A percentile compares a stretch with the other conserved stretches of the same genome.
Conservation (phyloP, 1,284 basidiomycete species). For the Vanrija sp. region DNA sequence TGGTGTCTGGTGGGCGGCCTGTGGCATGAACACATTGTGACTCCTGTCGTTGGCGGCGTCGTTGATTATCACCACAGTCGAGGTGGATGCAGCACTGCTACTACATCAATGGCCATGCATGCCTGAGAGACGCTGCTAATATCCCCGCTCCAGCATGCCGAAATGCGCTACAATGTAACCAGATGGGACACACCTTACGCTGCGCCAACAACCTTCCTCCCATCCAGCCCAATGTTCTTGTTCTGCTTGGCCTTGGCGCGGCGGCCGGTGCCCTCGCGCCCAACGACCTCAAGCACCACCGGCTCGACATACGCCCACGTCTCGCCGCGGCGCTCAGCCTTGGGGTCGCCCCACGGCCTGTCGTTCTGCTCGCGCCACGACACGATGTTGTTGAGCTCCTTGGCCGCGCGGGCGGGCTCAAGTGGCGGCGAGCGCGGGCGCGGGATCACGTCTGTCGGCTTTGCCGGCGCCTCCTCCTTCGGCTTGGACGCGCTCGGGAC, state of each 20-base stretch:
- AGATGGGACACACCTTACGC: not conserved
- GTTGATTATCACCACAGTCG: no score
- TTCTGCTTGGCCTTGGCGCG: constrained; percentile 25
- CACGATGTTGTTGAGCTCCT: constrained; percentile 29
- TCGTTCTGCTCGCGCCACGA: constrained; percentile 32
- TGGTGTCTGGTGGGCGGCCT: no score
- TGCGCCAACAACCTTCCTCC: constrained; percentile 38
- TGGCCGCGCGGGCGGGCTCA: constrained; percentile 25
- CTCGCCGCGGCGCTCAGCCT: constrained; percentile 17
- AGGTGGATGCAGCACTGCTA: no score
- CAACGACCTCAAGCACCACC: not conserved
- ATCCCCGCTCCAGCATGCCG: not conserved
- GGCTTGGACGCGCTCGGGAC: not conserved
- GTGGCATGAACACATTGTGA: no score
- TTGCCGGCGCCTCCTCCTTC: not conserved
- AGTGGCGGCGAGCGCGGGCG: constrained; percentile 32
- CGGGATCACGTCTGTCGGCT: constrained; percentile 17
- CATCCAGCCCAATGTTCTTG: constrained; percentile 28
- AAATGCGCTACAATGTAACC: no score
- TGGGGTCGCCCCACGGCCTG: constrained; percentile 41
- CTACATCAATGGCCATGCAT: no score
- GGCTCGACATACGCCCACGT: constrained; percentile 12
- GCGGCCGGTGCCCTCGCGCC: constrained; percentile 24
- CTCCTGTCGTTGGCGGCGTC: no score
- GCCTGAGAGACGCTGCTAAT: no score